These are phyloP conservation scores for Globisporangium splendens DNA, from an alignment of 352 stramenopile genomes.

Conservation along the genomic window DNA sequence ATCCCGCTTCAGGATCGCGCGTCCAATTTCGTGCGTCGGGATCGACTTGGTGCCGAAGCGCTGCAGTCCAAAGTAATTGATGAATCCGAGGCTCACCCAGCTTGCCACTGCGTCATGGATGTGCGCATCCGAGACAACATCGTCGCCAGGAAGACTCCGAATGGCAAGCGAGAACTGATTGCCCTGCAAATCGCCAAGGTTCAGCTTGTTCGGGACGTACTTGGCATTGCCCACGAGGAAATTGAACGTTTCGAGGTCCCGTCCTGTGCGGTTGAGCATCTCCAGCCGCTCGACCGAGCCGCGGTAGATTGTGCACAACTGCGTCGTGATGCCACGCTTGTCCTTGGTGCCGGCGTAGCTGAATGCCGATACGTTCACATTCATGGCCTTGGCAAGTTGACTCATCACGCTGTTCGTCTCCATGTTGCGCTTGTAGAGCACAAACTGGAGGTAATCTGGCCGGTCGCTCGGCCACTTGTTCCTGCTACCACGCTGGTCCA, in stretches of 20 bases:
- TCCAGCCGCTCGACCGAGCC: slow-evolving; percentile 74
- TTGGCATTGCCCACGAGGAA: slow-evolving; percentile 92
- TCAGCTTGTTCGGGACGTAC: slow-evolving; percentile 89
- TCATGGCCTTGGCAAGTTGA: slow-evolving; percentile 69
- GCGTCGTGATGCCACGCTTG: slow-evolving; percentile 94
- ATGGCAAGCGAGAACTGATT: slow-evolving; percentile 96
- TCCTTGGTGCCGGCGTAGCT: slow-evolving; percentile 96
- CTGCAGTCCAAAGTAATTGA: slow-evolving; percentile 99
- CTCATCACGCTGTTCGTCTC: slow-evolving; percentile 87
- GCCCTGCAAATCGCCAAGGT: slow-evolving; percentile 89
- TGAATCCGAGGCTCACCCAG: slow-evolving; percentile 88
- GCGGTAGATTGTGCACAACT: slow-evolving; percentile 92
- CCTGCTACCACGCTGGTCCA: slow-evolving; percentile 47
- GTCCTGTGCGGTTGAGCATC: slow-evolving; percentile 64
- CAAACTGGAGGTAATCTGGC: slow-evolving; percentile 92
- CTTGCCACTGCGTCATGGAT: slow-evolving; percentile 64
- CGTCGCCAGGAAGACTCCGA: slow-evolving; percentile 76
- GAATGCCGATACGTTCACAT: slow-evolving; percentile 68
- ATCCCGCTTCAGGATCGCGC: slow-evolving; percentile 91
- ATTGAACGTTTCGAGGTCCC: slow-evolving; percentile 75
- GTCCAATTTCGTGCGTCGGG: slow-evolving; percentile 88
- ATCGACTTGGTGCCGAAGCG: slow-evolving; percentile 92
- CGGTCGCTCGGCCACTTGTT: slow-evolving; percentile 63
- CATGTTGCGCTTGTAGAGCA: slow-evolving; percentile 97
- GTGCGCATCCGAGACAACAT: slow-evolving; percentile 52